A percentile compares a stretch with the other conserved stretches of the same genome.
Conservation (phyloP, 805 yeast species). For the Cyberlindnera americana region DNA sequence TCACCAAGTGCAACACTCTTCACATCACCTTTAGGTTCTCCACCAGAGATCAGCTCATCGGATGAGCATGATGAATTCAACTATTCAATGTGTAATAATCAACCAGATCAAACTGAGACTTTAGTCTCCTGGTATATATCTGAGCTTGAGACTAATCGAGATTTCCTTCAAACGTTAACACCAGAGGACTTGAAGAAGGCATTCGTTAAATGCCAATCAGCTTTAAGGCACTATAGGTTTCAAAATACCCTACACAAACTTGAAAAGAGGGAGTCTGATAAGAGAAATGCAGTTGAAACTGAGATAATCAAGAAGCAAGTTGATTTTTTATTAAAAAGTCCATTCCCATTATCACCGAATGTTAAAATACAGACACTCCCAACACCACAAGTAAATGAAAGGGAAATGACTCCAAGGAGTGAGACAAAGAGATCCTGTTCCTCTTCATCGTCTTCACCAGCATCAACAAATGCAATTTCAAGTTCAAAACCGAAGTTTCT, state of each 20-base stretch:
- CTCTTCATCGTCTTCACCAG: background rate
- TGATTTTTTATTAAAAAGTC: constrained; percentile 21
- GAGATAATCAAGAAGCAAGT: constrained; percentile 24
- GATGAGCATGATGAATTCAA: constrained; percentile 6
- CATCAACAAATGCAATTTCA: background rate
- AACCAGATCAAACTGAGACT: constrained; percentile 10
- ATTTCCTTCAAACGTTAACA: constrained; percentile 1
- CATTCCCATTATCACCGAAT: constrained; percentile 8
- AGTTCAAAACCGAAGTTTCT: background rate
- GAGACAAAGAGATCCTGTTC: background rate
- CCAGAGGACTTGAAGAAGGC: constrained; percentile 4
- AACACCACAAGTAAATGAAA: background rate
- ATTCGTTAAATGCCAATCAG: constrained; percentile 14
- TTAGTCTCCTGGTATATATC: constrained; percentile 5
- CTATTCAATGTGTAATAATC: constrained; percentile 6
- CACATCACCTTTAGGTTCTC: constrained; percentile 6
- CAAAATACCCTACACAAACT: constrained; percentile 21
- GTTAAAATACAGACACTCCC: background rate
- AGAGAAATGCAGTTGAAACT: constrained; percentile 22
- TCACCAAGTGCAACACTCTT: background rate
- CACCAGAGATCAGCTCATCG: background rate
- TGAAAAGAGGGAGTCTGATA: constrained; percentile 18
- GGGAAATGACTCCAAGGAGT: constrained; percentile 5
- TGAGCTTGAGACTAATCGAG: constrained; percentile 4
- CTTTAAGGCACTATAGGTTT: constrained; percentile 21